Base-by-base conservation (phyloP, 2,329 filamentous ascomycete species). In the Trichoderma oligosporum region DNA sequence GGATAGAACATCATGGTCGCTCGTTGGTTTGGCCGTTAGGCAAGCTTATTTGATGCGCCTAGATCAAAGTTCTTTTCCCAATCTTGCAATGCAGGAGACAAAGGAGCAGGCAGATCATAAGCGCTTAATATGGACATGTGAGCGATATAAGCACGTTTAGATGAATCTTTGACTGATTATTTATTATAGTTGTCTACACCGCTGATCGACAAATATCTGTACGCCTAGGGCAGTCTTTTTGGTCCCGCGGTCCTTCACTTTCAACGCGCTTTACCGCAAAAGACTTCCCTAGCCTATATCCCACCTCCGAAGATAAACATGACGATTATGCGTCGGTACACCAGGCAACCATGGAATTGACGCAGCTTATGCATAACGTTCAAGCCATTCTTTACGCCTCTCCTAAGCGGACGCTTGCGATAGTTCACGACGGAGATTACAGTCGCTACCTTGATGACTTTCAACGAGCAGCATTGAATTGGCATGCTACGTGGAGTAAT, bases 171-270 rank as follows among this genome's bases (percentile, higher is more conserved):
- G 2, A 7, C 38, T 44, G 9, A 11, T 14, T 22, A 3, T 7
- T 24, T 18, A 11, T 1, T 42, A 12, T 24, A 53, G 49, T 44
- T 24, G 39, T 53, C 20, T 53, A 44, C 8, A 53, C 44, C 20
- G 49, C 49, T 31, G 49, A 53, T 53, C 49, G 49, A 6, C 49
- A 53, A n/a, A 44, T 53, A 53, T 53, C 49, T 12, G 49, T 53
- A 12, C 49, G 49, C n/a, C n/a, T 53, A 2, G 49, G 49, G 2
- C 49, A 53, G 29, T 53, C 49, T 4, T 53, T 53, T 18, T 53
- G 49, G 49, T 53, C 49, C 1, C 36, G 49, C 14, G 49, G 49
- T 1, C 49, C 49, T 11, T 53, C 49, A 8, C 49, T 53, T 9
- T 53, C 49, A 14, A 24, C 49, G 4, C 27, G 29, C 12, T 35